Evolutionary conservation across 1,284 basidiomycete genomes (phyloP).

Genomic region (Boletus semigastroideus): DNA sequence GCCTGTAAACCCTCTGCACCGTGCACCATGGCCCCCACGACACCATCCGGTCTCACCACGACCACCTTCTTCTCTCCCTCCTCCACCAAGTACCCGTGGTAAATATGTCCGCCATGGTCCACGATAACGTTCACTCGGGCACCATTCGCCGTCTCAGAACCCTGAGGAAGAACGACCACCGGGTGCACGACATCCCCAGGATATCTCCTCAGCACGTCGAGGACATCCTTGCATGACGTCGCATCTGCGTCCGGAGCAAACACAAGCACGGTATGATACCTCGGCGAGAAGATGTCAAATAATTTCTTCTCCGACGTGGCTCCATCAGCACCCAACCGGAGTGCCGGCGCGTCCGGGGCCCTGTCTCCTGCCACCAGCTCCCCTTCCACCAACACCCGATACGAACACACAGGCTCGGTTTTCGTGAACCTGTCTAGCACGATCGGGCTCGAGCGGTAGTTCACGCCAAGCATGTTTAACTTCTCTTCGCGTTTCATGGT

Average conservation of each 20-base stretch:
- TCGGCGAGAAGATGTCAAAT: constrained; percentile 26
- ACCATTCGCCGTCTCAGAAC: neutral
- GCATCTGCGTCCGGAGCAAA: constrained; percentile 14
- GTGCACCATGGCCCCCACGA: constrained; percentile 35
- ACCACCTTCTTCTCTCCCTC: constrained; percentile 18
- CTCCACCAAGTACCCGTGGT: constrained; percentile 19
- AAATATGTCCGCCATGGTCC: constrained; percentile 21
- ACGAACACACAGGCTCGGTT: constrained; percentile 8
- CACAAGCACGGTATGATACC: constrained; percentile 26
- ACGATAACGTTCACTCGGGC: constrained; percentile 6
- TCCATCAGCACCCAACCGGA: neutral
- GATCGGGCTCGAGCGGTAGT: constrained; percentile 34
- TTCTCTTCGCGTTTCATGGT: constrained; percentile 13
- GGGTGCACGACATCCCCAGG: neutral
- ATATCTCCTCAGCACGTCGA: constrained; percentile 8
- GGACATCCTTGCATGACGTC: constrained; percentile 1
- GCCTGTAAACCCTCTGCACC: constrained; percentile 27
- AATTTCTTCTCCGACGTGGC: constrained; percentile 8
- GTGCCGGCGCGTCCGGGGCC: neutral
- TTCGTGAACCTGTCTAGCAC: constrained; percentile 27
- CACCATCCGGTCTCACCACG: constrained; percentile 40
- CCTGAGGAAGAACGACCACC: constrained; percentile 18
- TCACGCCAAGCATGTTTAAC: constrained; percentile 36
- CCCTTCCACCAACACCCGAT: constrained; percentile 3
- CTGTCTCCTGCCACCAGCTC: neutral